phyloP scores from a whole-genome alignment of 169 alveolate genomes.

The Pseudocohnilembus persalinus region DNA sequence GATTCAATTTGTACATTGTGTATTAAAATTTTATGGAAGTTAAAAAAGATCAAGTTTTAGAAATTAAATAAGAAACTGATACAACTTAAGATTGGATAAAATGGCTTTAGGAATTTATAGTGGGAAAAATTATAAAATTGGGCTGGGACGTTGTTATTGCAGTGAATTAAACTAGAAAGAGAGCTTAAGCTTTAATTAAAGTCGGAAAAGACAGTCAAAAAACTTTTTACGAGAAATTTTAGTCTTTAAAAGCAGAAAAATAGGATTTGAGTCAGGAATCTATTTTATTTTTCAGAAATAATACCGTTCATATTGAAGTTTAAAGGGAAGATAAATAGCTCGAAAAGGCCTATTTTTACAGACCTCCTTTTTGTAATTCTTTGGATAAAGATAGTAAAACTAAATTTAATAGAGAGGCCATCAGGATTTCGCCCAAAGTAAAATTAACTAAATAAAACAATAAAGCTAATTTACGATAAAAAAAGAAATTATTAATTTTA shows the following conservation, averaged over 20 bases:
- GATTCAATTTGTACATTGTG: slow-evolving; percentile 40
- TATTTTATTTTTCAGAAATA: slow-evolving; percentile 42
- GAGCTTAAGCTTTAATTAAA: slow-evolving; percentile 25
- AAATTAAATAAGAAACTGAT: slow-evolving; percentile 7
- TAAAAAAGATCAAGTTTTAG: slow-evolving; percentile 18
- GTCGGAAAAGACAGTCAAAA: slow-evolving; percentile 17
- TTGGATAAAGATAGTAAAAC: slow-evolving; percentile 53
- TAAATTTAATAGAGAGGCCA: slow-evolving; percentile 34
- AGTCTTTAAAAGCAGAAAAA: slow-evolving; percentile 23
- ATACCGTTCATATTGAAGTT: slow-evolving; percentile 61
- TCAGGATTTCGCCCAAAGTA: slow-evolving; percentile 42
- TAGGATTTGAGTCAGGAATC: slow-evolving; percentile 37
- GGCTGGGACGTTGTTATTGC: slow-evolving; percentile 17
- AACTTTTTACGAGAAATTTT: slow-evolving; percentile 10
- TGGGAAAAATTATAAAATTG: slow-evolving; percentile 25
- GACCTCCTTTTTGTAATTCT: slow-evolving; percentile 58
- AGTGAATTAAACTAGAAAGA: slow-evolving; percentile 15
- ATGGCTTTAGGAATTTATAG: slow-evolving; percentile 20
- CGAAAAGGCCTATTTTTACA: slow-evolving; percentile 59
- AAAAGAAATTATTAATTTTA: too few relatives aligned
- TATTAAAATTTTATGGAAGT: slow-evolving; percentile 34
- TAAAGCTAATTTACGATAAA: neutral
- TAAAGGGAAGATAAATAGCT: slow-evolving; percentile 64
- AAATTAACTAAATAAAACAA: too few relatives aligned
- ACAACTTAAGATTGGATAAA: slow-evolving; percentile 26